Base-by-base conservation (phyloP, 2,329 filamentous ascomycete species). In the Fusarium virguliforme region DNA sequence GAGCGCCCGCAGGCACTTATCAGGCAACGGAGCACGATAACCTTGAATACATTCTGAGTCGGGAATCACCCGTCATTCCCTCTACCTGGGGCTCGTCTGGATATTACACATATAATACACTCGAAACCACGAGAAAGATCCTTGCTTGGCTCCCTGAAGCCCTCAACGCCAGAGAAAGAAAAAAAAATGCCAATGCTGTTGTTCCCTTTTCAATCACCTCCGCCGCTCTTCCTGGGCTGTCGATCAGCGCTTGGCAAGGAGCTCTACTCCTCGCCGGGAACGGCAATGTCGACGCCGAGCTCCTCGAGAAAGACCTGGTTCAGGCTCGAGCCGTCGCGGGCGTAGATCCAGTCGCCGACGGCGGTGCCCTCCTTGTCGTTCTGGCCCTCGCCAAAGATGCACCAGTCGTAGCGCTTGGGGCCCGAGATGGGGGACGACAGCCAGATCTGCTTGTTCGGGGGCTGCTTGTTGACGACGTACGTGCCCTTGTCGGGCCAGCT, bases 381-480 rank as follows among this genome's bases (percentile, higher is more conserved):
- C 75, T 94, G 92, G 34, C 88, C 86, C 75, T 96, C 93, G 64
- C 91, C 90, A 51, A 85, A 75, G 56, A 95, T 80, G 61, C 97
- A 92, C 88, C 93, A 99, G 81, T 98, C 95, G 84, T 92, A 99
- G 64, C 95, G 91, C 83, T 98, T 98, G 13, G 96, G 96, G 0
- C 96, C 96, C 6, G 93, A 95, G 60, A 94, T 85, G 4, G 96
- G 96, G 46, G 94, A 97, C 38, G 94, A 96, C 50, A 98, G 89
- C 96, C 96, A 99, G 78, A 99, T 97, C 80, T 92, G 96, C 85
- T 94, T 96, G 86, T 98, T 98, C 22, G 95, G 94, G 0, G 96
- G 96, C 81, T 99, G 96, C 83, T 99, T 99, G 88, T 99, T 99
- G 83, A 99, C 88, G 66, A 99, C 93, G 79, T 97, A 99, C 32